Evolutionary conservation across 2,329 filamentous ascomycete species (phyloP).

Genomic region (Lojkania enalia): DNA sequence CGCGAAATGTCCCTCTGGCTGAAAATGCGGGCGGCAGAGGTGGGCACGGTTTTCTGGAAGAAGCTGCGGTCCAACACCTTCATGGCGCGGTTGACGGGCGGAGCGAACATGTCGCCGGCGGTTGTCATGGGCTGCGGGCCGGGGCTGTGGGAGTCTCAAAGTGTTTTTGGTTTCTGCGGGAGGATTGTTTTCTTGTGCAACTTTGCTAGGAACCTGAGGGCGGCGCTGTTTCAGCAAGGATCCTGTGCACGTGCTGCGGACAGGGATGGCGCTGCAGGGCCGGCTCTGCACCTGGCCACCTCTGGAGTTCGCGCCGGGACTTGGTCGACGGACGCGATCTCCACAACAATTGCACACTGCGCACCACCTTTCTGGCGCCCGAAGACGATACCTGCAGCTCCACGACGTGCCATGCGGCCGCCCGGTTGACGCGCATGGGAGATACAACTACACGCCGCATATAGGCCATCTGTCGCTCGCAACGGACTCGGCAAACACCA

Average conservation of each 20-base stretch:
- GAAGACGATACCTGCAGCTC: conserved; percentile 1
- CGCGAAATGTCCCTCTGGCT: conserved; percentile 75
- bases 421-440: conserved; percentile 29
- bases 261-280: conserved; percentile 1
- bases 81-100: conserved; percentile 79
- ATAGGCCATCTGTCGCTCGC: conserved; percentile 3
- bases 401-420: conserved; percentile 35
- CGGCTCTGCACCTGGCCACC: no score
- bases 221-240: background rate
- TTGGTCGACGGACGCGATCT: conserved; percentile 7
- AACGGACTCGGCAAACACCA: conserved; percentile 6
- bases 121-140: conserved; percentile 28
- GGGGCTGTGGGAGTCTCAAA: background rate
- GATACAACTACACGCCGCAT: conserved; percentile 10
- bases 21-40: conserved; percentile 76
- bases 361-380: conserved; percentile 28
- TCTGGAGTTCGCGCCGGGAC: background rate
- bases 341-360: conserved; percentile 10
- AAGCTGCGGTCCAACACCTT: conserved; percentile 79
- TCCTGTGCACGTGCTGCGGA: conserved; percentile 1
- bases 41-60: conserved; percentile 75
- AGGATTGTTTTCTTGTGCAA: background rate
- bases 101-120: conserved; percentile 64
- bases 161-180: conserved; percentile 2
- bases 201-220: conserved; percentile 5